These are phyloP conservation scores for Carex myosuroides DNA, from an alignment of 176 grass and related monocot genomes.

Conservation along the genomic window DNA sequence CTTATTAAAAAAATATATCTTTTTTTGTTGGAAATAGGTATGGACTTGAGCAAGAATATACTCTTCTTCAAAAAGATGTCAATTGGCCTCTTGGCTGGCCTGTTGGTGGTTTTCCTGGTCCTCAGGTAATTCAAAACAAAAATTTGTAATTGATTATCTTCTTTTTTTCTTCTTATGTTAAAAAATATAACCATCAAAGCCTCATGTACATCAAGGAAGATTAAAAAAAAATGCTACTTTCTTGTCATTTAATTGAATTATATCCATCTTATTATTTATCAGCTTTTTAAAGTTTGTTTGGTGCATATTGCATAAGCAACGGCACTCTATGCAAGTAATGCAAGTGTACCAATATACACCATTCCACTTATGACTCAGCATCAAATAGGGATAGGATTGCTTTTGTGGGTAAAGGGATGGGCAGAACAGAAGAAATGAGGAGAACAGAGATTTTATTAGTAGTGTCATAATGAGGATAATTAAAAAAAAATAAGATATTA, in stretches of 20 bases:
- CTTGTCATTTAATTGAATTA: background rate
- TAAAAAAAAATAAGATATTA: background rate
- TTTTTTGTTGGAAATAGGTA: constrained; percentile 57
- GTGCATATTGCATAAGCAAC: background rate
- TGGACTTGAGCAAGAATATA: constrained; percentile 97
- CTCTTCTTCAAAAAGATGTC: constrained; percentile 89
- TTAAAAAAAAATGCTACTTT: too few species aligned
- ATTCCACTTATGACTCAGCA: background rate
- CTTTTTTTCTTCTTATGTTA: background rate
- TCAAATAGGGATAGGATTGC: background rate
- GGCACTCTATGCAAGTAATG: background rate
- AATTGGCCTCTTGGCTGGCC: constrained; percentile 94
- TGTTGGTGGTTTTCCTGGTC: constrained; percentile 82
- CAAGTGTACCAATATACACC: background rate
- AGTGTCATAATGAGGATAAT: background rate
- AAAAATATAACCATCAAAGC: background rate
- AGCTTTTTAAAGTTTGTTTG: background rate
- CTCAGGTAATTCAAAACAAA: constrained; percentile 44
- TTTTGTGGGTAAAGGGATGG: background rate
- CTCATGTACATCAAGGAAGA: background rate
- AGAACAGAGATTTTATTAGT: background rate
- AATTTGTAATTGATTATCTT: background rate
- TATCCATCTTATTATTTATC: background rate
- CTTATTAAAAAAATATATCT: constrained; percentile 6
- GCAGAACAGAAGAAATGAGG: background rate